Base-by-base conservation (phyloP, 2,329 filamentous ascomycete genomes). In the Macrophomina pseudophaseolina region DNA sequence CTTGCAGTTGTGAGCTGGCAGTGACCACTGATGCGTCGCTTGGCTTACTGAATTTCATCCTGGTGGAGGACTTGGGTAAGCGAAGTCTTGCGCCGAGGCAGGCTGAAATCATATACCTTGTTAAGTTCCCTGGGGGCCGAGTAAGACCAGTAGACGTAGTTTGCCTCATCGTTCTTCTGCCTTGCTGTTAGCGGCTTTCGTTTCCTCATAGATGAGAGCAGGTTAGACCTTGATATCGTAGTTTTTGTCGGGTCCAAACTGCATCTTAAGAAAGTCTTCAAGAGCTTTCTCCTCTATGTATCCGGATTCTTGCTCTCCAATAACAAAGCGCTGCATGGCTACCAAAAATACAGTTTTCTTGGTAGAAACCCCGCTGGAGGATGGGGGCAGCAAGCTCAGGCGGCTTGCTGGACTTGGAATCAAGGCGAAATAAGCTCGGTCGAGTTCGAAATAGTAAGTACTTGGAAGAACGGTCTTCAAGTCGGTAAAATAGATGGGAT, bases 131-230 rank as follows among this genome's bases (percentile, higher is more conserved):
- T 51, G 5, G 58, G 58, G 58, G 58, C 58, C 16, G 28, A 16
- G 30, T 62, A 62, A 14, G 58, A 62, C 58, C 58, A 62, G 54
- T 58, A 58, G 18, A 58, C 54, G 38, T 58, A 58, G 35, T 58
- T 58, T 14, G 54, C 54, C 54, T 58, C 54, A 14, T 58, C 54
- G 14, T 28, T 58, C 23, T 44, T 58, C 54, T 58, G 28, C 40
- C 12, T 16, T 23, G 28, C 38, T 9, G 54, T 58, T 23, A 58
- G 54, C 5, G 18, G 33, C 18, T 5, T 28, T 18, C 2, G 18
- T 44, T 11, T n/a, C 14, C 23, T 30, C 8, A 38, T 9, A 7
- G 8, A 18, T 28, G 52, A 28, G 4, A 16, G 35, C 35, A 14
- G 53, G 53, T 30, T 38, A 16, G 38, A 58, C 54, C 54, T 58